Conservation (phyloP, 441 rosid genomes). For the Adansonia rubrostipa region DNA sequence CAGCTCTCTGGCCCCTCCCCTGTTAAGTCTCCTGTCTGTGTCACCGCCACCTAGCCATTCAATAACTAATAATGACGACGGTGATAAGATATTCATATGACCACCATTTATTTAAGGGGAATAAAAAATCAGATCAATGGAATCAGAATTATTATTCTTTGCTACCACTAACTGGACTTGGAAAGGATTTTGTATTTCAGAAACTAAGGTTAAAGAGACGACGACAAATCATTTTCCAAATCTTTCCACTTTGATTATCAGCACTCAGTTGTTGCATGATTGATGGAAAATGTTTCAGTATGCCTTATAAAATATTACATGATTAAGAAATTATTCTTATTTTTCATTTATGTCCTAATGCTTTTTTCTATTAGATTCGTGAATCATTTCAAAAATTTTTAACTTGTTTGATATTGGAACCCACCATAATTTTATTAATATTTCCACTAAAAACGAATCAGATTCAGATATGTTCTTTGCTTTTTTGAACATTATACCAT, state of each 20-base stretch:
- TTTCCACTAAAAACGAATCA: conserved; percentile 10
- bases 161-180: not conserved
- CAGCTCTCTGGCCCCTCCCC: conserved; percentile 12
- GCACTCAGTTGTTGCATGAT: conserved; percentile 2
- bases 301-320: not conserved
- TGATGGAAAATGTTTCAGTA: not conserved
- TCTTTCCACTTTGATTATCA: not conserved
- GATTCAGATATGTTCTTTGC: not conserved
- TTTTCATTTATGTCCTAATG: not conserved
- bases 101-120: conserved; percentile 7
- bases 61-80: not conserved
- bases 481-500: not conserved
- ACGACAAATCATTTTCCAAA: not conserved
- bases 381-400: not conserved
- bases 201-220: not conserved
- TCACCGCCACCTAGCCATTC: not conserved
- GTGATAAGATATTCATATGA: not conserved
- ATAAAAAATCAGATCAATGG: not conserved
- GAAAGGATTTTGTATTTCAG: not conserved
- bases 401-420: not conserved
- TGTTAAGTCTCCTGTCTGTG: conserved; percentile 15
- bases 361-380: conserved; percentile 3
- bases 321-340: conserved; percentile 2
- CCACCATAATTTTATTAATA: not conserved
- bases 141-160: not conserved